phyloP scores from a whole-genome alignment of 352 stramenopile species.

The Pythium apleroticum region DNA sequence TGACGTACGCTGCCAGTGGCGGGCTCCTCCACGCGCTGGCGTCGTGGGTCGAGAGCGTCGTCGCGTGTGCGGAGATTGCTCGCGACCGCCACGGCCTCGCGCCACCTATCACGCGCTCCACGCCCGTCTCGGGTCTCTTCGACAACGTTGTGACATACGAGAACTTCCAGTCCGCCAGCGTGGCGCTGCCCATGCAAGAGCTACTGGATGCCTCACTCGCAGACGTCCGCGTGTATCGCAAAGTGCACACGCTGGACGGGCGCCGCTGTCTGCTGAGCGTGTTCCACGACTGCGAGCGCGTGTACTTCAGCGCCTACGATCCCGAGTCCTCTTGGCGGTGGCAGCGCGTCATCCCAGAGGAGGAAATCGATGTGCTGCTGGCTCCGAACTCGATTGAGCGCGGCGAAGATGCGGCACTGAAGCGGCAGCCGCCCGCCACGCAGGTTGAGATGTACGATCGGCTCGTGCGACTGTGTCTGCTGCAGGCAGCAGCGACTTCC shows the following conservation, averaged over 20 bases:
- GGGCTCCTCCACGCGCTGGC: slow-evolving; percentile 49
- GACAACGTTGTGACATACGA: slow-evolving; percentile 56
- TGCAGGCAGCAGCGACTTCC: slow-evolving; percentile 30
- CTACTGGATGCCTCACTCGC: slow-evolving; percentile 61
- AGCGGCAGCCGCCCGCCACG: slow-evolving; percentile 43
- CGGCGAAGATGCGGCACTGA: slow-evolving; percentile 20
- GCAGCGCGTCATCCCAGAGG: slow-evolving; percentile 52
- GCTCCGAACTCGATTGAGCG: slow-evolving; percentile 62
- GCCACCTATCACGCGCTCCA: slow-evolving; percentile 46
- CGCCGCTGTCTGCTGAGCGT: slow-evolving; percentile 61
- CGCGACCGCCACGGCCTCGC: slow-evolving; percentile 44
- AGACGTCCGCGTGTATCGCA: slow-evolving; percentile 67
- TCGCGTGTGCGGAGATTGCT: slow-evolving; percentile 42
- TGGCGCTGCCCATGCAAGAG: slow-evolving; percentile 37
- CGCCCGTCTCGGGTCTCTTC: slow-evolving; percentile 60
- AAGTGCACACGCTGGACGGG: slow-evolving; percentile 39
- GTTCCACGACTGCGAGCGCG: slow-evolving; percentile 66
- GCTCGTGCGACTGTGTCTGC: slow-evolving; percentile 53
- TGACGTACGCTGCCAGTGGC: slow-evolving; percentile 28
- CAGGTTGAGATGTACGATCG: slow-evolving; percentile 62
- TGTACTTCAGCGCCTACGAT: slow-evolving; percentile 74
- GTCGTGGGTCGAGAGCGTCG: slow-evolving; percentile 51
- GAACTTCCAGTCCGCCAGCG: slow-evolving; percentile 27
- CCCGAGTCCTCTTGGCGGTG: slow-evolving; percentile 48
- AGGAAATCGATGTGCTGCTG: slow-evolving; percentile 58